Evolutionary conservation across 805 yeast genomes (phyloP), one percentile per base, ranked within the genome.

Genomic region (Suhomyces sp.): DNA sequence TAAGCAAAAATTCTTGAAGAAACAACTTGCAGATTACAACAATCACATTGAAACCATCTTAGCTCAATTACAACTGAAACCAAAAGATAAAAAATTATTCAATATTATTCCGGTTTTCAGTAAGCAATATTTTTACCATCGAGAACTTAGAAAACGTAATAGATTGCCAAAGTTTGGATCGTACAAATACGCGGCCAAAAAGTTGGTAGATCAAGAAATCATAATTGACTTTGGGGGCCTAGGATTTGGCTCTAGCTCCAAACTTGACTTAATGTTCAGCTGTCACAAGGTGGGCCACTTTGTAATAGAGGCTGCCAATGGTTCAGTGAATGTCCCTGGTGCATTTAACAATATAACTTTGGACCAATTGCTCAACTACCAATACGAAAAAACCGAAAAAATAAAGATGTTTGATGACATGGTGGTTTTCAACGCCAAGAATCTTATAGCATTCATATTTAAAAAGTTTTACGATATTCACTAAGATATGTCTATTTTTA

Each of bases 161-260:
- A 75, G 86, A 46, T 67, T 86, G 39, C 89, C 93, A 1, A 81
- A 80, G 62, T 88, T 85, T 67, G 96, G 96, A 3, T 82, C 89
- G 1, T 87, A 81, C 72, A 84, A 84, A 64, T 88, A 89, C 71
- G 80, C 89, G 0, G 85, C 89, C 3, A 85, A 86, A 57, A 85
- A 84, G 60, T 76, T 93, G 37, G 74, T 81, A 61, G 97, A 91
- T 52, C 86, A 81, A 56, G 86, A 87, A 0, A 79, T 91, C 1
- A 65, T 92, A 19, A 64, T 79, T 3, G 85, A 82, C 48, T 73
- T 87, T 39, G 78, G 77, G 15, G 90, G 89, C 0, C 72, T 79
- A 21, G 72, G 77, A 48, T 49, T 50, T 3, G 75, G 81, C 13
- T 82, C 81, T 52, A 75, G 83, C 46, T 86, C 87, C 15, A 87